Base-by-base conservation (phyloP, 345 rosid genomes). In the Bruguiera gymnorhiza region DNA sequence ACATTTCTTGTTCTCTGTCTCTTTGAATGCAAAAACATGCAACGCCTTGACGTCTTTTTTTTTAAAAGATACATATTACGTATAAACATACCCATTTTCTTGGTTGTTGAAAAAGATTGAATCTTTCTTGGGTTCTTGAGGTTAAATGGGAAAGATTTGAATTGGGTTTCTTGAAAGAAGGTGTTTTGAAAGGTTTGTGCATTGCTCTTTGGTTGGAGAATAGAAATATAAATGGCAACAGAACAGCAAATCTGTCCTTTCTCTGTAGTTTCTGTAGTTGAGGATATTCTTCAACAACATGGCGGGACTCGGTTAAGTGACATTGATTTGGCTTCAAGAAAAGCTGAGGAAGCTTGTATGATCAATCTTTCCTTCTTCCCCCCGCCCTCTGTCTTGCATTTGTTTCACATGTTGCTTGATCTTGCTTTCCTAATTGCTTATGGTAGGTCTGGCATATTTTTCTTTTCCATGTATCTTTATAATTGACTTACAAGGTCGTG, bases 271-370 rank as follows among this genome's bases (percentile, higher is more conserved):
- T 88, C 97, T 34, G 70, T 88, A 56, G 87, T 95, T 32, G 93
- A 90, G 76, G 97, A 86, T 67, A 84, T 95, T 69, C 86, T 95
- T 76, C 83, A 83, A 61, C 87, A 91, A 60, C 86, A 89, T 51
- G 81, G 36, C 36, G 36, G 78, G 36, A 68, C 56, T 46, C 78
- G 83, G 66, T 67, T 77, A 56, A 69, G 69, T 52, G 87, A 83
- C 36, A 70, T 82, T 52, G 81, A 65, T 37, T 73, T 84, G 73
- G 81, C 78, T 20, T 78, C 97, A 2, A 74, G 83, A 53, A 87
- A 70, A 72, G 78, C 78, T 0, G 99, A 90, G 30, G 97, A 95
- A 82, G 79, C 96, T 65, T 84, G 99, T 95, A 85, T 48, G 80
- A 68, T 73, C 73, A 21, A 48, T 31, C 34, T 37, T 53, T 72